A percentile compares a stretch with the other conserved stretches of the same genome.
phyloP scores from a whole-genome alignment of 1,284 basidiomycete species.

The Filobasidium uniguttulatum region DNA sequence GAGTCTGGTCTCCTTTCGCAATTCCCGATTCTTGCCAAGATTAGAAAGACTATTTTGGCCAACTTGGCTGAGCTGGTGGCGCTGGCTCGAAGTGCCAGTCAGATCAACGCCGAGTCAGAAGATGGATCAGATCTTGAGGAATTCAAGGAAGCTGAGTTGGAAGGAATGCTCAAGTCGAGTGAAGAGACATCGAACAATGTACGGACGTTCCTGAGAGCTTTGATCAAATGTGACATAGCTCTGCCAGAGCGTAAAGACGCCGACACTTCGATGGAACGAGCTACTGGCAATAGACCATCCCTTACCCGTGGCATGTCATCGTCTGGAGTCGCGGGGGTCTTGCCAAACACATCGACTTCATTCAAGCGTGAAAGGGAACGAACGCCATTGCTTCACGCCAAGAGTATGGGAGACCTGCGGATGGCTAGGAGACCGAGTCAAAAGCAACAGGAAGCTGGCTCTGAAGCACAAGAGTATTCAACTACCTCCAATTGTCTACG shows the following conservation, averaged over 20 bases:
- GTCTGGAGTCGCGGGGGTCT: too few species aligned
- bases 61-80: slow-evolving; percentile 71
- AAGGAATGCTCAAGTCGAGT: slow-evolving; percentile 34
- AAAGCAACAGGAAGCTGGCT: not conserved
- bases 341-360: too few species aligned
- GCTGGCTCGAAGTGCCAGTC: slow-evolving; percentile 55
- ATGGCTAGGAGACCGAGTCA: not conserved
- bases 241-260: slow-evolving; percentile 43
- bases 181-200: slow-evolving; percentile 35
- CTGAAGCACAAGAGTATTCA: not conserved
- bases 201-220: slow-evolving; percentile 45
- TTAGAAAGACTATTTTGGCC: slow-evolving; percentile 69
- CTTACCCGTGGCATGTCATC: too few species aligned
- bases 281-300: too few species aligned
- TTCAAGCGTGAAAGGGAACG: not conserved
- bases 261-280: not conserved
- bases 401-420: slow-evolving; percentile 1
- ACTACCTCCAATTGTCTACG: not conserved
- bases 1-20: slow-evolving; percentile 59
- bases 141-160: slow-evolving; percentile 24
- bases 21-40: slow-evolving; percentile 54
- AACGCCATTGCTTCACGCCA: not conserved
- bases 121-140: slow-evolving; percentile 26
- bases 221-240: slow-evolving; percentile 63
- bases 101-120: slow-evolving; percentile 4